phyloP scores from a whole-genome alignment of 2,329 filamentous ascomycete genomes.

The Paecilomyces niveus region DNA sequence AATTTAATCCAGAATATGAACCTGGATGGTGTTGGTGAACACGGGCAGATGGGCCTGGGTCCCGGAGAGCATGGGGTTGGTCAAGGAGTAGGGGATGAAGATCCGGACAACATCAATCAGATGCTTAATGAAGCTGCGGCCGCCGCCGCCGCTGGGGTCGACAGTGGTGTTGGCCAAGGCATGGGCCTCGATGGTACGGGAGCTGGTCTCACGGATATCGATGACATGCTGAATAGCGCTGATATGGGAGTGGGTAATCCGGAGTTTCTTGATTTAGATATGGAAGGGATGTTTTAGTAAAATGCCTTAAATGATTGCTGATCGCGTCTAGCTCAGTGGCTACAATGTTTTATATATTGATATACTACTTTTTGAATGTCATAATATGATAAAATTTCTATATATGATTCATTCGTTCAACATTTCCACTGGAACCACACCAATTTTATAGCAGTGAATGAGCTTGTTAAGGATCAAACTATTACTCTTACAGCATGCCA shows the following conservation, averaged over 20 bases:
- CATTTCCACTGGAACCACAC: too few relatives aligned
- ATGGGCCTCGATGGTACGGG: constrained; percentile 18
- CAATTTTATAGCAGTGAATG: too few relatives aligned
- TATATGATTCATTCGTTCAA: too few relatives aligned
- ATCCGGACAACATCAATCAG: constrained; percentile 28
- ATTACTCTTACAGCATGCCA: not conserved
- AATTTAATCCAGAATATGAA: constrained; percentile 39
- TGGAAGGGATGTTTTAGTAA: constrained; percentile 37
- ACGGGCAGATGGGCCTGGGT: constrained; percentile 27
- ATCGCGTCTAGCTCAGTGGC: not conserved
- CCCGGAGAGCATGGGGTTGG: constrained; percentile 9
- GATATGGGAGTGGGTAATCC: constrained; percentile 38
- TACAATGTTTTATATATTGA: not conserved
- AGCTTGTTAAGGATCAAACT: not conserved
- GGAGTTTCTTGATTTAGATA: constrained; percentile 38
- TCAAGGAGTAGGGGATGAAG: constrained; percentile 13
- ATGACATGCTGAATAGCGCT: constrained; percentile 37
- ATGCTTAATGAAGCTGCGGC: constrained; percentile 34
- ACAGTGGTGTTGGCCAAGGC: constrained; percentile 16
- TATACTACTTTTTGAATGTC: not conserved
- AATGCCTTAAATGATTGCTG: not conserved
- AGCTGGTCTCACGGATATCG: constrained; percentile 30
- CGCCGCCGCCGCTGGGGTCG: constrained; percentile 25
- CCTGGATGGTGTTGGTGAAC: constrained; percentile 26
- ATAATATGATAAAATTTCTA: not conserved